Evolutionary conservation across 352 stramenopile species (phyloP).

Genomic region (Phytopythium boreale): DNA sequence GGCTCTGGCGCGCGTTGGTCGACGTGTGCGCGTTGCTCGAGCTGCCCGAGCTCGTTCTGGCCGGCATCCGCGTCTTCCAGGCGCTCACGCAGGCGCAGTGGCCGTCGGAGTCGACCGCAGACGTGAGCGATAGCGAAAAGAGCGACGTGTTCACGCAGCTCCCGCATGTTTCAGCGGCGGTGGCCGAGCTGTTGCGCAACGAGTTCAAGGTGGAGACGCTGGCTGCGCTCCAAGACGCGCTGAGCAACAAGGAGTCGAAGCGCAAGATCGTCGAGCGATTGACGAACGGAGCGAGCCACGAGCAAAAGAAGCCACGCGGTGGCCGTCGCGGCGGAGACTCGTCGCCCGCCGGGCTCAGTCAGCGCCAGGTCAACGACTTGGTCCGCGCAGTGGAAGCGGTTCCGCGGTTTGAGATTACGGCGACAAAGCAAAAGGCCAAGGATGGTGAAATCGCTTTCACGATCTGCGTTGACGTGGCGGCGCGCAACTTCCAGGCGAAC

Average conservation of each 20-base stretch:
- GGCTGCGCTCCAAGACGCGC: conserved; percentile 27
- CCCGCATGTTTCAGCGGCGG: conserved; percentile 29
- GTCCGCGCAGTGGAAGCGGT: conserved; percentile 37
- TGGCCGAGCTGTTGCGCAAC: conserved; percentile 25
- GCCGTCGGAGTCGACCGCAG: conserved; percentile 18
- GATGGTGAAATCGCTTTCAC: conserved; percentile 1
- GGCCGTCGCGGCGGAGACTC: background rate
- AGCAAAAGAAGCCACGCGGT: conserved; percentile 4
- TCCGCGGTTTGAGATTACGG: conserved; percentile 33
- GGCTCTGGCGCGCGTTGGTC: conserved; percentile 93
- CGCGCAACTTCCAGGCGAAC: conserved; percentile 25
- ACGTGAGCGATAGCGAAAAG: background rate
- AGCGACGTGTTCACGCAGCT: conserved; percentile 38
- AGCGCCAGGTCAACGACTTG: conserved; percentile 47
- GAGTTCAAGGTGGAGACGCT: conserved; percentile 29
- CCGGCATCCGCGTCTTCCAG: conserved; percentile 53
- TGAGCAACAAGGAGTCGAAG: conserved; percentile 30
- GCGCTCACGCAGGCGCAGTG: conserved; percentile 53
- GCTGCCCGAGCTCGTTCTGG: conserved; percentile 44
- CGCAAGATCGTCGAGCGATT: conserved; percentile 30
- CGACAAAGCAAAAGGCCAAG: conserved; percentile 23
- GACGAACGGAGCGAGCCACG: conserved; percentile 13
- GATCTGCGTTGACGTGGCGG: conserved; percentile 38
- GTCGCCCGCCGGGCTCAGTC: conserved; percentile 9
- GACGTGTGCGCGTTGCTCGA: conserved; percentile 81